Percentiles rank a stretch among this genome's conserved stretches.
Conservation (phyloP, 805 yeast species). For the Vanderwaltozyma polyspora region DNA sequence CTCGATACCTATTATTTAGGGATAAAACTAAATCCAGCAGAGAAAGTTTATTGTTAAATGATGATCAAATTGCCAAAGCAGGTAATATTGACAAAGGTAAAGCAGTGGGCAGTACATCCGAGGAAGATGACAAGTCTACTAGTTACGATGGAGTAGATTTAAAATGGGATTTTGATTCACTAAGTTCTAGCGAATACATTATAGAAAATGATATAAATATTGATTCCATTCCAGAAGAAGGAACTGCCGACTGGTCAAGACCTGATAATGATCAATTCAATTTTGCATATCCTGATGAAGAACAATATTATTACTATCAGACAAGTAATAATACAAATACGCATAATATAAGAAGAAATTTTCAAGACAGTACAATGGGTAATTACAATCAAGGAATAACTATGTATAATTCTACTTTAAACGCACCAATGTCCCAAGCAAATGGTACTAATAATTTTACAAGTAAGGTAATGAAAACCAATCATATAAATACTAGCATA, state of each 20-base stretch:
- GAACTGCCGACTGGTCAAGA: conserved; percentile 15
- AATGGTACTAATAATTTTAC: conserved; percentile 12
- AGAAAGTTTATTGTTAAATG: conserved; percentile 35
- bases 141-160: conserved; percentile 42
- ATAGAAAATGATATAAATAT: conserved; percentile 55
- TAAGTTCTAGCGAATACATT: conserved; percentile 62
- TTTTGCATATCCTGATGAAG: conserved; percentile 27
- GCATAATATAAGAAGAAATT: conserved; percentile 9
- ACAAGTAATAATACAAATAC: conserved; percentile 13
- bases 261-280: conserved; percentile 18
- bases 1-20: conserved; percentile 65
- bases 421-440: conserved; percentile 15
- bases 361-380: conserved; percentile 25
- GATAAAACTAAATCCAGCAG: conserved; percentile 43
- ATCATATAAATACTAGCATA: conserved; percentile 19
- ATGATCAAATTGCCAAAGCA: conserved; percentile 29
- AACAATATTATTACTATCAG: conserved; percentile 17
- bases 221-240: conserved; percentile 26
- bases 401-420: conserved; percentile 21
- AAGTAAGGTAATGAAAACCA: conserved; percentile 9
- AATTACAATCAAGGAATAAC: conserved; percentile 15
- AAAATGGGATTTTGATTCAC: conserved; percentile 85
- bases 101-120: conserved; percentile 3
- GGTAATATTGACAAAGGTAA: conserved; percentile 10
- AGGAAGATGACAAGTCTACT: conserved; percentile 20